phyloP scores from a whole-genome alignment of 176 grass and related monocot genomes.

The Lolium rigidum region DNA sequence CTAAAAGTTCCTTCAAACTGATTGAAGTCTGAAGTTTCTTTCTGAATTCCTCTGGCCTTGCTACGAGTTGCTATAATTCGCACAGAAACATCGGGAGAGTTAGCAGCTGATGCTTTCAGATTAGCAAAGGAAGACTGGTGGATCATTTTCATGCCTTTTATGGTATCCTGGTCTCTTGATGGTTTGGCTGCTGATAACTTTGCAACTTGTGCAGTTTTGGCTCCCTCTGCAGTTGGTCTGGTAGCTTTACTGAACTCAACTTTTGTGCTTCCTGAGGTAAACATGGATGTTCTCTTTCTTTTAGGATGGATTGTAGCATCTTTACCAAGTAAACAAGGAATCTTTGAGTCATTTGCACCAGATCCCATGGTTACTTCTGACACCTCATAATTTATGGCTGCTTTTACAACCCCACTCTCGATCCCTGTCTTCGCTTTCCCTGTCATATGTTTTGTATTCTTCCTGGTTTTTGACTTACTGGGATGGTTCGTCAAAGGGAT shows the following conservation, averaged over 20 bases:
- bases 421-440: conserved; percentile 45
- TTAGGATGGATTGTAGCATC: conserved; percentile 54
- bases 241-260: conserved; percentile 45
- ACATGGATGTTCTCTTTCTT: conserved; percentile 55
- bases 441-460: conserved; percentile 20
- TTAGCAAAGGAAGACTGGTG: conserved; percentile 40
- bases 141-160: conserved; percentile 43
- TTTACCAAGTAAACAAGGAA: conserved; percentile 33
- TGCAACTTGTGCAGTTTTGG: conserved; percentile 43
- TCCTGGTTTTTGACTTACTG: conserved; percentile 29
- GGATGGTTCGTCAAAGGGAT: conserved; percentile 37
- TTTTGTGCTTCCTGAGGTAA: conserved; percentile 48
- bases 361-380: conserved; percentile 43
- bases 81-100: background rate
- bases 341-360: conserved; percentile 29
- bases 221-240: conserved; percentile 21
- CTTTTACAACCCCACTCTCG: background rate
- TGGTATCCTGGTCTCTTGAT: conserved; percentile 43
- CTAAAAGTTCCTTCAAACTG: conserved; percentile 24
- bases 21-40: conserved; percentile 33
- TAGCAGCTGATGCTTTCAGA: conserved; percentile 20
- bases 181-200: conserved; percentile 36
- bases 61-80: conserved; percentile 30
- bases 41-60: conserved; percentile 15
- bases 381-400: conserved; percentile 32